Conservation (phyloP, 2,329 filamentous ascomycete genomes). For the Polychaeton citri region DNA sequence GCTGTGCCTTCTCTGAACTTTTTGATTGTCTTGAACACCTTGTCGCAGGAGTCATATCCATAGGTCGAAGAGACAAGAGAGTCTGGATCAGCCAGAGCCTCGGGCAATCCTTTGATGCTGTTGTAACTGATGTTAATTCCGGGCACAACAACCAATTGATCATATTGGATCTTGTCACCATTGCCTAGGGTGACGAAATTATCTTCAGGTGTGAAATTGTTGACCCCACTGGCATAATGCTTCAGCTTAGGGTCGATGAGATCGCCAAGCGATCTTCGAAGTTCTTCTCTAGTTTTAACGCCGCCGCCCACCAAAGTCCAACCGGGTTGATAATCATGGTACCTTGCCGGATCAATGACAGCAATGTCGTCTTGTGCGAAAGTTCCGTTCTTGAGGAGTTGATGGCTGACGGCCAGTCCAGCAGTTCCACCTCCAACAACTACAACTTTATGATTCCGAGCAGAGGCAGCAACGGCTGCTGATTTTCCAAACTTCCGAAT, state of each 20-base stretch:
- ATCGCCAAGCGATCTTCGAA: slow-evolving; percentile 37
- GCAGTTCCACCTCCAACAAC: slow-evolving; percentile 55
- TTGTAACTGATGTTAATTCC: slow-evolving; percentile 8
- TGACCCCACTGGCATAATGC: slow-evolving; percentile 43
- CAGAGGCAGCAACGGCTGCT: slow-evolving; percentile 92
- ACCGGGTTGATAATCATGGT: slow-evolving; percentile 56
- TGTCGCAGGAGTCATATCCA: slow-evolving; percentile 25
- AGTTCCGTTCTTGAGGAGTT: slow-evolving; percentile 47
- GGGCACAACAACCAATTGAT: slow-evolving; percentile 51
- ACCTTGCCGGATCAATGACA: slow-evolving; percentile 47
- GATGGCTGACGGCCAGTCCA: slow-evolving; percentile 52
- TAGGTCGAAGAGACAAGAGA: slow-evolving; percentile 25
- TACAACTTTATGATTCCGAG: slow-evolving; percentile 50
- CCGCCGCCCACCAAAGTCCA: slow-evolving; percentile 58
- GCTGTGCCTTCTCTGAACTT: slow-evolving; percentile 22
- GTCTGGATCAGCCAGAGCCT: slow-evolving; percentile 23
- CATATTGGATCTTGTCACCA: slow-evolving; percentile 45
- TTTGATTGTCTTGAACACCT: slow-evolving; percentile 20
- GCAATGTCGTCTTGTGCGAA: slow-evolving; percentile 50
- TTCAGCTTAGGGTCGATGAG: slow-evolving; percentile 48
- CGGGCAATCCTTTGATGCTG: slow-evolving; percentile 7
- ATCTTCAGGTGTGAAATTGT: slow-evolving; percentile 39
- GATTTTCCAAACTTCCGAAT: too few relatives aligned
- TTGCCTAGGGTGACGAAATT: slow-evolving; percentile 43
- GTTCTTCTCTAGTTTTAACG: slow-evolving; percentile 47